Evolutionary conservation across 2,329 filamentous ascomycete species (phyloP), one percentile per base, ranked within the genome.

Genomic region (Aspergillus arachidicola): DNA sequence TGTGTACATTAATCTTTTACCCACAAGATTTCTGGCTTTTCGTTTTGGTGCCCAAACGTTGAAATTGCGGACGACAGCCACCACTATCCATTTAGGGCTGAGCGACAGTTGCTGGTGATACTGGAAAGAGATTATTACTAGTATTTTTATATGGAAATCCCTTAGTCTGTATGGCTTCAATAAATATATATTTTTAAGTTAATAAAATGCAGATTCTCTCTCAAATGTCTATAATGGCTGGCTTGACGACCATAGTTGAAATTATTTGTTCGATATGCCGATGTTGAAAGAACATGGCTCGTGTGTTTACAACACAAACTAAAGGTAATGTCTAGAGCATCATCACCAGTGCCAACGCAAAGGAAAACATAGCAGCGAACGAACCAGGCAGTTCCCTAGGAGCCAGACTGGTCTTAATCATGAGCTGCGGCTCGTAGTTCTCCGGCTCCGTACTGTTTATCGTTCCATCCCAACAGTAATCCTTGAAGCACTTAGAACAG

Each of bases 401-500:
- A 26, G 46, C 46, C 14, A 28, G 6, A 16, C 23, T 50, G 1
- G 38, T 34, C 30, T 55, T 57, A n/a, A 66, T 48, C 45, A 63
- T 26, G 3, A 61, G 7, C 38, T 51, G 61, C 0, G 68, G 68
- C 16, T 64, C 38, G 38, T 68, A 69, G 4, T 53, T 43, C 0
- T 4, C 12, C 3, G 67, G 67, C 0, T 23, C 43, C n/a, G 60
- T 65, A 57, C 73, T 78, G 46, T 84, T 79, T 6, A 80, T 62
- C 0, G 87, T 91, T 21, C 95, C 95, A 75, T 97, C 87, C 94
- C 95, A 99, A 85, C 95, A 99, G 81, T 97, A 97, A 23, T 82
- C 78, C 16, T 82, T 69, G 78, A 97, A 98, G 81, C 95, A 99
- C 58, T 84, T 72, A 50, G 80, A 82, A 81, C 95, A 99, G 11